These are phyloP conservation scores for Stachybotrys echinatus DNA, from an alignment of 2,329 filamentous ascomycete genomes.

Conservation along the genomic window DNA sequence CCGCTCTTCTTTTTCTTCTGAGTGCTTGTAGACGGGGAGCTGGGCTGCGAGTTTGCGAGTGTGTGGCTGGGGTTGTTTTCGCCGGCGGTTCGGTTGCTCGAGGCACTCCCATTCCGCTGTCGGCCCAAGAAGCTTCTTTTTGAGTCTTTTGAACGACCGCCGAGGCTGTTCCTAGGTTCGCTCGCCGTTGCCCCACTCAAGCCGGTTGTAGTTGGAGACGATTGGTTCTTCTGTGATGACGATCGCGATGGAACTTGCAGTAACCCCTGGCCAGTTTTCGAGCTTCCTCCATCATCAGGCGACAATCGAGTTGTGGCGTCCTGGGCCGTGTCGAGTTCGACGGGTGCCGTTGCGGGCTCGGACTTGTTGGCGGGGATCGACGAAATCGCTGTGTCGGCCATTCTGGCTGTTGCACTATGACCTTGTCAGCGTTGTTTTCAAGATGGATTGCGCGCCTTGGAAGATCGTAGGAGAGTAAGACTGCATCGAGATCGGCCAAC, in stretches of 20 bases:
- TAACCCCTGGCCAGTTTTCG: constrained; percentile 46
- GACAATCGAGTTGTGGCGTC: constrained; percentile 35
- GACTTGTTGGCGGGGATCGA: constrained; percentile 21
- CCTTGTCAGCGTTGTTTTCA: constrained; percentile 10
- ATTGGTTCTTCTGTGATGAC: constrained; percentile 54
- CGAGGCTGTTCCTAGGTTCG: constrained; percentile 57
- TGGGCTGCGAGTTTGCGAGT: constrained; percentile 44
- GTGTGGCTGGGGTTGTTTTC: constrained; percentile 47
- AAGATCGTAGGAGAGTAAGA: background rate
- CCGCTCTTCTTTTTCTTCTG: constrained; percentile 50
- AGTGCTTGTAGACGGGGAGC: constrained; percentile 42
- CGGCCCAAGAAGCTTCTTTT: constrained; percentile 59
- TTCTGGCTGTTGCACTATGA: constrained; percentile 17
- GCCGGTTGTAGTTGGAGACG: constrained; percentile 54
- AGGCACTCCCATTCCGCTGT: constrained; percentile 62
- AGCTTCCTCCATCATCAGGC: constrained; percentile 34
- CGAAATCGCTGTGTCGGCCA: constrained; percentile 23
- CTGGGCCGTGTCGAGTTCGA: too few relatives aligned
- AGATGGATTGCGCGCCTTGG: background rate
- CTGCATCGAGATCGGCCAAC: background rate
- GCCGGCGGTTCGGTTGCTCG: constrained; percentile 56
- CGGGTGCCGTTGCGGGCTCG: constrained; percentile 26
- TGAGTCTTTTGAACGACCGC: constrained; percentile 60
- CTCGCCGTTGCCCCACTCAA: constrained; percentile 55
- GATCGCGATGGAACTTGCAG: constrained; percentile 58